phyloP scores from a whole-genome alignment of 177 flowering plant genomes.

The Vitis hybrid region DNA sequence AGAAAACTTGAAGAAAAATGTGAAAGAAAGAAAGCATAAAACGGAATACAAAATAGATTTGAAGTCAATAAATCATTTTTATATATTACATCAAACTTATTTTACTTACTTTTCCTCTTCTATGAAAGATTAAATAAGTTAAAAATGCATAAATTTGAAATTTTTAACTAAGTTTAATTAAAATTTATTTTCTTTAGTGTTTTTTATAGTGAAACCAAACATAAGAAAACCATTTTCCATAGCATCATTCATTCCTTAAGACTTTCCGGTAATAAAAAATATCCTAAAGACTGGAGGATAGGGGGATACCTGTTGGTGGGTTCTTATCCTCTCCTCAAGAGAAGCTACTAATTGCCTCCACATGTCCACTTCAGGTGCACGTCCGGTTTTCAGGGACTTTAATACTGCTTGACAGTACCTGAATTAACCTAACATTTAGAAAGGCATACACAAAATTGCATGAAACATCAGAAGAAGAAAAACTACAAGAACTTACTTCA shows the following conservation, averaged over 20 bases:
- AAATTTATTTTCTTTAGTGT: too few species aligned
- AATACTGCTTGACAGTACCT: slow-evolving; percentile 89
- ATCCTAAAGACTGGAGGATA: background rate
- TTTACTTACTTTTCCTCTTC: too few species aligned
- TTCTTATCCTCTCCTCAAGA: slow-evolving; percentile 83
- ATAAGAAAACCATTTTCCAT: too few species aligned
- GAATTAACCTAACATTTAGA: slow-evolving; percentile 23
- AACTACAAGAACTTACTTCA: slow-evolving; percentile 53
- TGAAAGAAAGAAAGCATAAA: background rate
- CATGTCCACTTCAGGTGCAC: slow-evolving; percentile 80
- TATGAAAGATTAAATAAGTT: too few species aligned
- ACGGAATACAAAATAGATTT: background rate
- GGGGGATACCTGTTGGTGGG: slow-evolving; percentile 79
- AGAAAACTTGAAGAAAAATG: too few species aligned
- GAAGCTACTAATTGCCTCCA: slow-evolving; percentile 69
- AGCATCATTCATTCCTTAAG: background rate
- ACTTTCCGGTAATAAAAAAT: too few species aligned
- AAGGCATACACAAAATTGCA: slow-evolving; percentile 8
- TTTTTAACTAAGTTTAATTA: too few species aligned
- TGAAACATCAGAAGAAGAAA: background rate
- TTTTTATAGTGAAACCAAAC: too few species aligned
- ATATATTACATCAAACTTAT: too few species aligned
- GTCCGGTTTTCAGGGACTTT: slow-evolving; percentile 83
- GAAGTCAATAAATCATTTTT: too few species aligned
- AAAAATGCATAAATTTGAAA: too few species aligned